Base-by-base conservation (phyloP, 202 grass and related monocot genomes). In the Panicum hallii region DNA sequence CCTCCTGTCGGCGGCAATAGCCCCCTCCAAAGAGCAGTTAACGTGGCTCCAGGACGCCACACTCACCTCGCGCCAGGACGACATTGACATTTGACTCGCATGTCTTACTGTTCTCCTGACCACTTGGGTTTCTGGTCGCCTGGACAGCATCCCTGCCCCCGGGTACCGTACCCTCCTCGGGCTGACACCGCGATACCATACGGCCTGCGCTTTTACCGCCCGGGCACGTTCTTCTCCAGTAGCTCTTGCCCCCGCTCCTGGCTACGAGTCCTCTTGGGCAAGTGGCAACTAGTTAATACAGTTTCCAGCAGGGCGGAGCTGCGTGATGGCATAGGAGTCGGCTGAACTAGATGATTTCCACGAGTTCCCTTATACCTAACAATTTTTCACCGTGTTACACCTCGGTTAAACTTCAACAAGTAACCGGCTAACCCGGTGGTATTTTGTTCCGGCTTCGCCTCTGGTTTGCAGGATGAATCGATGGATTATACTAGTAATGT, bases 41-140 rank as follows among this genome's bases (percentile, higher is more conserved):
- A 84, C 82, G 12, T 23, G 16, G 74, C 36, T 60, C 55, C 44
- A 70, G 73, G 73, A 78, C 64, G 83, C 23, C 52, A 61, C 80
- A 72, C 19, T 32, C 14, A 32, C 26, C 26, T 6, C 54, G 36
- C 13, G 10, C 62, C 62, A 64, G 62, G 5, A 26, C 55, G 26
- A 17, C 55, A 40, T 85, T 61, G 58, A 62, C 58, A 62, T 62
- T 62, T 63, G 74, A 42, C 64, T 70, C 28, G 42, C 43, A 85
- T 63, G 74, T 50, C 40, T 26, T 46, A 49, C 72, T 67, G 22
- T 28, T 46, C 30, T 30, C 38, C 45, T 57, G 42, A 61, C 64
- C 63, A 69, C 13, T 77, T 36, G 47, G 48, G 62, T 43, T 9
- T 41, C 14, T 20, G 75, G 75, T 64, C 75, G 28, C 2, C 58